Evolutionary conservation across 192 early-diverging fungal genomes (phyloP).

Genomic region (Mortierella hygrophila): DNA sequence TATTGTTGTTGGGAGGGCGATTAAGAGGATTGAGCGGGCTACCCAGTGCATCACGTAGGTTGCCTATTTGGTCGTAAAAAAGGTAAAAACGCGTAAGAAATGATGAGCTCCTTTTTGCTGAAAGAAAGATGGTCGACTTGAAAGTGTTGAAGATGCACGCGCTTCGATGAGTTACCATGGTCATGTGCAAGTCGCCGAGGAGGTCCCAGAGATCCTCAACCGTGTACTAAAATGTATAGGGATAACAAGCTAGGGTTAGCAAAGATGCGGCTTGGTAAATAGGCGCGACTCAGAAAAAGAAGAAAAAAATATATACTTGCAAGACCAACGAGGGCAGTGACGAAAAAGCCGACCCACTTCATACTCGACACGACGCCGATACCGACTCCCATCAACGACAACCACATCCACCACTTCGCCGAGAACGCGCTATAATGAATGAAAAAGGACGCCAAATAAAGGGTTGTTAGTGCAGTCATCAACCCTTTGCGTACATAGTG

Average conservation of each 20-base stretch:
- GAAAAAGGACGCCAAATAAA: neutral
- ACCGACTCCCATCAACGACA: conserved; percentile 83
- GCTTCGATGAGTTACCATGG: conserved; percentile 19
- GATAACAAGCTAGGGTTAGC: neutral
- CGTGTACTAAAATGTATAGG: conserved; percentile 66
- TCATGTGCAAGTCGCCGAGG: conserved; percentile 76
- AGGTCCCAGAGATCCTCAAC: conserved; percentile 91
- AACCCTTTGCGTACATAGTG: no score
- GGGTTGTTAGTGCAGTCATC: neutral
- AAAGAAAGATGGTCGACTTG: no score
- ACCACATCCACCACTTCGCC: conserved; percentile 86
- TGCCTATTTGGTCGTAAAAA: neutral
- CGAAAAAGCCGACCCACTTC: conserved; percentile 97
- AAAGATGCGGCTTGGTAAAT: neutral
- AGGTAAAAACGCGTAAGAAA: neutral
- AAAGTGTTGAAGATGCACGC: no score
- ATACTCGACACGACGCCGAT: conserved; percentile 85
- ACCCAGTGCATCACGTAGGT: conserved; percentile 21
- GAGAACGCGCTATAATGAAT: conserved; percentile 76
- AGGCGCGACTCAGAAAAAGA: no score
- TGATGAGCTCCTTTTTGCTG: no score
- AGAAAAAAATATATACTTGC: conserved; percentile 19
- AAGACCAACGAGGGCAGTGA: conserved; percentile 87
- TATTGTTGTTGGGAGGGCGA: conserved; percentile 80
- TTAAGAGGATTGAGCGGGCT: conserved; percentile 75